These are phyloP conservation scores for Yamadazyma tumulicola DNA, from an alignment of 805 yeast species.

Conservation along the genomic window DNA sequence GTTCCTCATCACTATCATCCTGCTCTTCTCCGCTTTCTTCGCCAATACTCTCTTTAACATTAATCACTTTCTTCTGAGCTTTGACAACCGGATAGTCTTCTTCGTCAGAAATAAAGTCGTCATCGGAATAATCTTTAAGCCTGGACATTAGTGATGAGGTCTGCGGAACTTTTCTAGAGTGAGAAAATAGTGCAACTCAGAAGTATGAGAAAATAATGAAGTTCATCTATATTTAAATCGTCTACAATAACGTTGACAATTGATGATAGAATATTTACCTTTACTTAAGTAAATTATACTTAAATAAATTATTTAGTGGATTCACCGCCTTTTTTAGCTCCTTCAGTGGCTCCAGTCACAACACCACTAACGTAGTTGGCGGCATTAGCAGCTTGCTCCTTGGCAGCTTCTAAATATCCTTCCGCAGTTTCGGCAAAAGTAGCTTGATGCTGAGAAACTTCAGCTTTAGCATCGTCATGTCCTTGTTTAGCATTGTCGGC, in stretches of 20 bases:
- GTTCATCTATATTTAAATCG: no score
- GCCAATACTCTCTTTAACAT: constrained; percentile 10
- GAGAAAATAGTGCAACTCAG: no score
- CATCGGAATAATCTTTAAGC: constrained; percentile 11
- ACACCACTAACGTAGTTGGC: constrained; percentile 55
- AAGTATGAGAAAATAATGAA: no score
- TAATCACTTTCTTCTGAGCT: constrained; percentile 12
- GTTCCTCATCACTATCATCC: constrained; percentile 9
- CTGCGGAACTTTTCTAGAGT: no score
- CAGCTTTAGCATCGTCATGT: constrained; percentile 47
- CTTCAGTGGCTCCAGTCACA: constrained; percentile 56
- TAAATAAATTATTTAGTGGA: constrained; percentile 6
- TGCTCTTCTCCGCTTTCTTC: constrained; percentile 14
- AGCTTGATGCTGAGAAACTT: constrained; percentile 19
- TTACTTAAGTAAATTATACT: not conserved
- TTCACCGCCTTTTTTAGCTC: constrained; percentile 38
- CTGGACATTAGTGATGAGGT: no score
- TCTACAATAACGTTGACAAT: no score
- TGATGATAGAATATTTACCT: not conserved
- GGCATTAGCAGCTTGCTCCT: constrained; percentile 50
- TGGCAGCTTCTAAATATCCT: constrained; percentile 52
- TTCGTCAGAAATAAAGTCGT: constrained; percentile 12
- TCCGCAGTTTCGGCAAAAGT: constrained; percentile 41
- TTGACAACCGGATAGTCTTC: constrained; percentile 13
- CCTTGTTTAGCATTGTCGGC: constrained; percentile 60